A percentile compares a stretch with the other conserved stretches of the same genome.
These are phyloP conservation scores for Cladophialophora carrionii DNA, from an alignment of 2,329 filamentous ascomycete species.

Conservation along the genomic window DNA sequence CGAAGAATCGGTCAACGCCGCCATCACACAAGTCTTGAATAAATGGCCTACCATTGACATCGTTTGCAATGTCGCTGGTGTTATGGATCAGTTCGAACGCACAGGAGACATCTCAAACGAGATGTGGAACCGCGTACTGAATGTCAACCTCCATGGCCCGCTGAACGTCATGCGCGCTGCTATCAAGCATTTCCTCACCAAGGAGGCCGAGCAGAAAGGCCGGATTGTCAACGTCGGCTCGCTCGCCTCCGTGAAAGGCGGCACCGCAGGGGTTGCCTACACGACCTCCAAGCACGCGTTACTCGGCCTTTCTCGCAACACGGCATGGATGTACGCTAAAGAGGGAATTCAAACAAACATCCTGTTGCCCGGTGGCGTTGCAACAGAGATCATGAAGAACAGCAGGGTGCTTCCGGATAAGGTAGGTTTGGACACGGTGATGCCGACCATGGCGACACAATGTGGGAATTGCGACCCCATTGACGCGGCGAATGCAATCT, in stretches of 20 bases:
- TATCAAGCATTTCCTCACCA: conserved; percentile 15
- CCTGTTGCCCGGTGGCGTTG: conserved; percentile 15
- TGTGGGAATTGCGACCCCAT: conserved; percentile 12
- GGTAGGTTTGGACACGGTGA: conserved; percentile 10
- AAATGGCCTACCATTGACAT: conserved; percentile 13
- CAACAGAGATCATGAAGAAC: conserved; percentile 17
- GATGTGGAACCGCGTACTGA: conserved; percentile 17
- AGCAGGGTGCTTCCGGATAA: conserved; percentile 10
- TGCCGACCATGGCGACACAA: conserved; percentile 14
- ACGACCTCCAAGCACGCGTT: conserved; percentile 19
- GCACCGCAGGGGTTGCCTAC: conserved; percentile 14
- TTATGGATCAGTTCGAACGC: conserved; percentile 21
- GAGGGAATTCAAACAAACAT: conserved; percentile 19
- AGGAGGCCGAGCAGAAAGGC: conserved; percentile 14
- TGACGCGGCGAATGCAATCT: conserved; percentile 14
- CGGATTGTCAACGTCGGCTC: conserved; percentile 20
- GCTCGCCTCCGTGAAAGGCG: conserved; percentile 14
- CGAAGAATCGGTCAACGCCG: conserved; percentile 13
- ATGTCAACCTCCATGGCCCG: conserved; percentile 16
- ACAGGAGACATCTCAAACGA: conserved; percentile 14
- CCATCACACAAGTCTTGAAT: conserved; percentile 17
- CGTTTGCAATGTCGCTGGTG: conserved; percentile 11
- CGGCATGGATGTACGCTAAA: conserved; percentile 19
- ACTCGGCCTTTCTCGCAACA: conserved; percentile 18
- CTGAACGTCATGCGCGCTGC: conserved; percentile 14